A percentile compares a stretch with the other conserved stretches of the same genome.
phyloP scores from a whole-genome alignment of 805 yeast genomes.

The Yarrowia sp. region DNA sequence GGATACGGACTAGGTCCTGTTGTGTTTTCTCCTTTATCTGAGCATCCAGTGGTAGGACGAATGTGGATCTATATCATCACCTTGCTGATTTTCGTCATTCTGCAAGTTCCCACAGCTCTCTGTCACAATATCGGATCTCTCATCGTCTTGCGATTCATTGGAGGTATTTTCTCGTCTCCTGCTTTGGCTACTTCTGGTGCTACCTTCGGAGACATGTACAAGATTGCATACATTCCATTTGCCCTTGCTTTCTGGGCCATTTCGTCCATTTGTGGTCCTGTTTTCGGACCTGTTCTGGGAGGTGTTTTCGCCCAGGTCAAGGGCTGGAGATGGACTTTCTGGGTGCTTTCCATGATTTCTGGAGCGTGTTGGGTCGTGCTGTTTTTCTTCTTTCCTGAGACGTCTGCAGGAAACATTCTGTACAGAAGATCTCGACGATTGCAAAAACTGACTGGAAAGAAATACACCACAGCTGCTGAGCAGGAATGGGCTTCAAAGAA shows the following conservation, averaged over 20 bases:
- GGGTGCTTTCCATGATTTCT: constrained; percentile 44
- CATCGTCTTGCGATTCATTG: constrained; percentile 56
- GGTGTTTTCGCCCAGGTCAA: constrained; percentile 49
- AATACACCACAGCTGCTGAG: constrained; percentile 45
- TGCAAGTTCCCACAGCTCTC: constrained; percentile 57
- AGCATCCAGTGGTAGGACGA: constrained; percentile 53
- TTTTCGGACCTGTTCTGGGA: constrained; percentile 56
- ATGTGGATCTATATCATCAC: constrained; percentile 50
- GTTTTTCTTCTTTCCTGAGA: constrained; percentile 52
- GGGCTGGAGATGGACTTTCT: constrained; percentile 55
- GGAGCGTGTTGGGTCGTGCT: constrained; percentile 40
- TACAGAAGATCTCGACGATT: constrained; percentile 50
- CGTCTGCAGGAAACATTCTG: constrained; percentile 47
- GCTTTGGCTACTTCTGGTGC: constrained; percentile 84
- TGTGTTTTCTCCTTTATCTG: constrained; percentile 54
- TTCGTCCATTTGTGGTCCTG: constrained; percentile 54
- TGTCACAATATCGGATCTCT: constrained; percentile 51
- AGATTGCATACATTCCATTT: constrained; percentile 45
- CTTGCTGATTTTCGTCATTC: constrained; percentile 46
- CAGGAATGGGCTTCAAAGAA: constrained; percentile 42
- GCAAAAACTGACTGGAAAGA: constrained; percentile 49
- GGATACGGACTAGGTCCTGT: constrained; percentile 60
- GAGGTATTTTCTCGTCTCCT: constrained; percentile 77
- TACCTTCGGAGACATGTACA: constrained; percentile 50
- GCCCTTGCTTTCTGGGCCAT: constrained; percentile 54